phyloP scores from a whole-genome alignment of 2,329 filamentous ascomycete genomes.

The Epicoccum sorghinum region DNA sequence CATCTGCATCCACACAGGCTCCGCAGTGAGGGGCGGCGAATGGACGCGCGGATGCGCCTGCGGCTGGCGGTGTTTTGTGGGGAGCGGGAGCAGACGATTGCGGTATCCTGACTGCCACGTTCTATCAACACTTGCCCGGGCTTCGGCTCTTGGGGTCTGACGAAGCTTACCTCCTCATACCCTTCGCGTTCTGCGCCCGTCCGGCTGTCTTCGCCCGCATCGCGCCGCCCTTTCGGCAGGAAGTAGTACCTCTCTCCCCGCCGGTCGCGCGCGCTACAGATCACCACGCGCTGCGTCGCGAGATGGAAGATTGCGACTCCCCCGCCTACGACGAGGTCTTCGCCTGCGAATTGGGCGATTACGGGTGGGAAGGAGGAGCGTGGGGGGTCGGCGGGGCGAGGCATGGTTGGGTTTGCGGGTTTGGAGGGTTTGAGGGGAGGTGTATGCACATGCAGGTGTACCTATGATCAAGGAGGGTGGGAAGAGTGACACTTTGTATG shows the following conservation, averaged over 20 bases:
- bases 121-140: neutral
- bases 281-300: constrained; percentile 52
- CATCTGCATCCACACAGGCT: constrained; percentile 56
- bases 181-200: constrained; percentile 56
- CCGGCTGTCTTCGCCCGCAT: constrained; percentile 53
- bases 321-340: constrained; percentile 38
- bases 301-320: constrained; percentile 60
- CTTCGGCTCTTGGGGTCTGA: too few species aligned
- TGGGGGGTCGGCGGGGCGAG: constrained; percentile 9
- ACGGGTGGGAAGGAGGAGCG: constrained; percentile 20
- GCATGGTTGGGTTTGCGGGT: constrained; percentile 3
- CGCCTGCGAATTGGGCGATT: constrained; percentile 36
- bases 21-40: constrained; percentile 42
- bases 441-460: neutral
- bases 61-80: constrained; percentile 53
- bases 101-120: constrained; percentile 52
- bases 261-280: constrained; percentile 53
- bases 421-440: too few species aligned
- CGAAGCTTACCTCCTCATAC: constrained; percentile 53
- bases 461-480: neutral
- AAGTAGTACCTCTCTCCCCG: constrained; percentile 50
- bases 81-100: constrained; percentile 56
- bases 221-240: constrained; percentile 56
- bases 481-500: too few species aligned
- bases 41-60: constrained; percentile 41